These are phyloP conservation scores for Xylariomycetidae sp. DNA, from an alignment of 2,329 filamentous ascomycete species.

Conservation along the genomic window DNA sequence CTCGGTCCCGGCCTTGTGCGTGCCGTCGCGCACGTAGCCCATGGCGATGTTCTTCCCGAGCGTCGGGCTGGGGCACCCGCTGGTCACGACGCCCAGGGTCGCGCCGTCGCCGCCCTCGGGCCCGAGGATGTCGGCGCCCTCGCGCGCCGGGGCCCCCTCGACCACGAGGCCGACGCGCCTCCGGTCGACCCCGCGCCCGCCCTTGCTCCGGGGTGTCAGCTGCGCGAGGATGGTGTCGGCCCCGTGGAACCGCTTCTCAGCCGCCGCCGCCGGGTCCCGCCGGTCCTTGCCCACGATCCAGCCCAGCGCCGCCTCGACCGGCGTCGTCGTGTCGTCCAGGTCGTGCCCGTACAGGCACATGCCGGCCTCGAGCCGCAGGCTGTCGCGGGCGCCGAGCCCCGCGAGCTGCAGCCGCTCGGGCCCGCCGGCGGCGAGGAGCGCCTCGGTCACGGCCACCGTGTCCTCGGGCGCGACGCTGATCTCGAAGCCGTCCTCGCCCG, in stretches of 20 bases:
- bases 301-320: slow-evolving; percentile 50
- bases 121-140: slow-evolving; percentile 75
- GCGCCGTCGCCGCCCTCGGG: slow-evolving; percentile 43
- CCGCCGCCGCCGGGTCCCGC: slow-evolving; percentile 33
- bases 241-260: slow-evolving; percentile 74
- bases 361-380: slow-evolving; percentile 87
- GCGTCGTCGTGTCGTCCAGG: slow-evolving; percentile 70
- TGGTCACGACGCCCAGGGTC: slow-evolving; percentile 77
- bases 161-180: slow-evolving; percentile 78
- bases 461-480: slow-evolving; percentile 73
- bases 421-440: slow-evolving; percentile 62
- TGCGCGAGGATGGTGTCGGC: slow-evolving; percentile 73
- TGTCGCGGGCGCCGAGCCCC: slow-evolving; percentile 87
- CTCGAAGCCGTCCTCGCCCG: slow-evolving; percentile 97
- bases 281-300: slow-evolving; percentile 87
- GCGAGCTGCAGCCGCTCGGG: slow-evolving; percentile 66
- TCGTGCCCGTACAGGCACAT: slow-evolving; percentile 99
- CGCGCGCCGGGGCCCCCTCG: slow-evolving; percentile 81
- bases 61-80: slow-evolving; percentile 83
- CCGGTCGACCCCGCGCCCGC: slow-evolving; percentile 63
- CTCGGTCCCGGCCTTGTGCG: slow-evolving; percentile 81
- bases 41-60: slow-evolving; percentile 91
- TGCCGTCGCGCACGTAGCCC: slow-evolving; percentile 79
- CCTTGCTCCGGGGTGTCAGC: slow-evolving; percentile 67
- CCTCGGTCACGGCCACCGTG: slow-evolving; percentile 62